Evolutionary conservation across 2,329 filamentous ascomycete species (phyloP), one percentile per base, ranked within the genome.

Genomic region (Aspergillus pseudotamarii): DNA sequence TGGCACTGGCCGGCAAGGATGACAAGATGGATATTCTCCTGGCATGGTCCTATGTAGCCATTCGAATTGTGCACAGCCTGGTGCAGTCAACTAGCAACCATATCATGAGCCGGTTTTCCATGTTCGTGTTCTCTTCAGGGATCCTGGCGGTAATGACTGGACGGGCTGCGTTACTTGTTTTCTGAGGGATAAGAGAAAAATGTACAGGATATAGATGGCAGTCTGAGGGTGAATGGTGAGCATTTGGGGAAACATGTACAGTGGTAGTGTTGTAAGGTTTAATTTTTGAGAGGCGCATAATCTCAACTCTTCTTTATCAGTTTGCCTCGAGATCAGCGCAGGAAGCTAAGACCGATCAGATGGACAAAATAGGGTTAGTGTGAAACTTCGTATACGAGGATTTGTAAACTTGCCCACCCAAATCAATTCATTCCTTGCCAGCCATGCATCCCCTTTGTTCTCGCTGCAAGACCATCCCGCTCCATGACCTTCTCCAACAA

Each of bases 41-140:
- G 34, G 80, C 80, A 3, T 83, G 81, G 81, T 68, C 66, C 0
- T 82, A 82, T 66, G 77, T 81, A 3, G 79, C 75, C 0, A 32
- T 78, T 14, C 68, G 81, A 14, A 67, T 82, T 6, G 56, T 74
- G 64, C 81, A 83, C 65, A 78, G 73, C 58, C 36, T 82, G 34
- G 72, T 81, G 23, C 80, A 83, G 41, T 67, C 68, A 1, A 74
- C 72, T 10, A 71, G 61, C 6, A 82, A 82, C 63, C 68, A 68
- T 21, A 73, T 82, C 54, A 69, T 73, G 72, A 57, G 67, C 6
- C 69, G 79, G 11, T 80, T 80, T 60, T n/a, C 19, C 23, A 32
- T 79, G 12, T 80, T 79, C 64, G 54, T 68, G 9, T 9, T 69
- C 4, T 76, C 73, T 34, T 75, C 72, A 8, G 60, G 66, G 6